Percentiles rank a stretch among this genome's conserved stretches.
Evolutionary conservation across 2,329 filamentous ascomycete genomes (phyloP).

Genomic region (Botryosphaeria dothidea): DNA sequence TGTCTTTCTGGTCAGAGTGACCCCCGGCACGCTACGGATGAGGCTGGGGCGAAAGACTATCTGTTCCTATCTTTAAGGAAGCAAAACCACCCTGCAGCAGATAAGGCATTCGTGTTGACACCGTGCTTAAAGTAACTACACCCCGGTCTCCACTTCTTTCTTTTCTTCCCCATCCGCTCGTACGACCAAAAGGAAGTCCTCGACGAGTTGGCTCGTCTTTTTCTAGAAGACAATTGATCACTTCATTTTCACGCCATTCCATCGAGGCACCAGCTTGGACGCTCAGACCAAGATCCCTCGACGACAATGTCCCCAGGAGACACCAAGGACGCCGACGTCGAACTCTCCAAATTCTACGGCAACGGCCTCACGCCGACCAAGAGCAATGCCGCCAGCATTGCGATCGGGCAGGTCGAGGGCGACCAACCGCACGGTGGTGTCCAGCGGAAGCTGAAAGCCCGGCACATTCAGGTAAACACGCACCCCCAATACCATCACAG

Average conservation of each 20-base stretch:
- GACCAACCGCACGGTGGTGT: conserved; percentile 23
- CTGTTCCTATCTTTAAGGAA: too few species aligned
- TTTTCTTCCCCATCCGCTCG: too few species aligned
- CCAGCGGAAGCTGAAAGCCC: conserved; percentile 37
- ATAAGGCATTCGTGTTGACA: too few species aligned
- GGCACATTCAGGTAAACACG: conserved; percentile 41
- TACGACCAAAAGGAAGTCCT: too few species aligned
- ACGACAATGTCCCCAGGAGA: not conserved
- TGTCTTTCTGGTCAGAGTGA: not conserved
- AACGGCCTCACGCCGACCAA: not conserved
- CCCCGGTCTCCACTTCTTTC: too few species aligned
- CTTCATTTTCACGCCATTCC: too few species aligned
- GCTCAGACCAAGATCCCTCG: not conserved
- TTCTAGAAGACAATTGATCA: too few species aligned
- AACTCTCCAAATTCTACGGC: not conserved
- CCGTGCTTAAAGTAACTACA: too few species aligned
- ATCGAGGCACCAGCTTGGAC: too few species aligned
- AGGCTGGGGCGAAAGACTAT: not conserved
- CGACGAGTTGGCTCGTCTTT: too few species aligned
- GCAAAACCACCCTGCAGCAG: too few species aligned
- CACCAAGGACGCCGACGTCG: not conserved
- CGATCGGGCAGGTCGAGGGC: not conserved
- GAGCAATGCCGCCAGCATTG: not conserved
- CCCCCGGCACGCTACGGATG: not conserved
- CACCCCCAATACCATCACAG: conserved; percentile 35